phyloP scores from a whole-genome alignment of 2,329 filamentous ascomycete genomes.

The Penicillium sclerotiorum region DNA sequence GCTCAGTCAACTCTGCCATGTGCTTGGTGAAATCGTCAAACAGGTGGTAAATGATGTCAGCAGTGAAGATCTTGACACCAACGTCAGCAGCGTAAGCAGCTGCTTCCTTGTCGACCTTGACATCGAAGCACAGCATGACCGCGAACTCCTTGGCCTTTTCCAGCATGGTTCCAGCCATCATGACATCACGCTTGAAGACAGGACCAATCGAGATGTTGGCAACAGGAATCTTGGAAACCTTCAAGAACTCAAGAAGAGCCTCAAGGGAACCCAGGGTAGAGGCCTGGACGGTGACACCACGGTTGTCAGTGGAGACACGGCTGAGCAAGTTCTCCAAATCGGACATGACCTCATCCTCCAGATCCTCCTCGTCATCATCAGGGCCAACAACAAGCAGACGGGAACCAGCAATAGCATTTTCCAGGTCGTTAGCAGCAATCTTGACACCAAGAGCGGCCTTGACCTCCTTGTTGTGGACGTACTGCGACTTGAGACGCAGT shows the following conservation, averaged over 20 bases:
- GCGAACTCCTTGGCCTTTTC: constrained; percentile 94
- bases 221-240: constrained; percentile 94
- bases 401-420: constrained; percentile 94
- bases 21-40: constrained; percentile 97
- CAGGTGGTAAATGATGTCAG: constrained; percentile 98
- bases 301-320: constrained; percentile 86
- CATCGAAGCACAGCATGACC: constrained; percentile 99
- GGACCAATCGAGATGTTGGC: constrained; percentile 96
- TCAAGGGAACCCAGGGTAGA: constrained; percentile 97
- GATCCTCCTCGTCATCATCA: constrained; percentile 94
- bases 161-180: constrained; percentile 90
- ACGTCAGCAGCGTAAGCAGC: constrained; percentile 87
- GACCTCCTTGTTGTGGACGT: constrained; percentile 99
- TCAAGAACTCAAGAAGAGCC: constrained; percentile 93
- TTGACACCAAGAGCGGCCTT: constrained; percentile 98
- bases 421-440: constrained; percentile 93
- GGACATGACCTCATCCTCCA: constrained; percentile 93
- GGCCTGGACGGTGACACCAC: constrained; percentile 94
- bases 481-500: constrained; percentile 89
- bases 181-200: constrained; percentile 96
- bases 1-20: constrained; percentile 81
- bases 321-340: constrained; percentile 90
- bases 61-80: constrained; percentile 96
- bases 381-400: constrained; percentile 91
- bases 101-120: constrained; percentile 98